Percentiles rank a stretch among this genome's conserved stretches.
Conservation (phyloP, 345 rosid genomes). For the Triadica sebifera region DNA sequence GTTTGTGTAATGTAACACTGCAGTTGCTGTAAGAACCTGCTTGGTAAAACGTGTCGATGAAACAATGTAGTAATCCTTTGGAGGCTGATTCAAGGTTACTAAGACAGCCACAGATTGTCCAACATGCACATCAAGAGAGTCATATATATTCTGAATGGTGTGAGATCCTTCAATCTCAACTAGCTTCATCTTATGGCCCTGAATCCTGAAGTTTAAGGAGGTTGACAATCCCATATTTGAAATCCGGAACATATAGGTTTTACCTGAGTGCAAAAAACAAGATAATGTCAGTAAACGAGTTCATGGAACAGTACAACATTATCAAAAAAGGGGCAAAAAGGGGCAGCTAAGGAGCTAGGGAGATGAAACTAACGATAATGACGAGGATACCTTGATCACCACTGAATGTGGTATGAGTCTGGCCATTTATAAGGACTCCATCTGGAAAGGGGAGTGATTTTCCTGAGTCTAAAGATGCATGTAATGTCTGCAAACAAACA, state of each 20-base stretch:
- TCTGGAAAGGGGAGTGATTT: conserved; percentile 57
- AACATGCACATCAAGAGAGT: conserved; percentile 82
- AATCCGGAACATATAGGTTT: conserved; percentile 79
- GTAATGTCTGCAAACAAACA: conserved; percentile 41
- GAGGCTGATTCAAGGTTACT: conserved; percentile 65
- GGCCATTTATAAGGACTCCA: conserved; percentile 43
- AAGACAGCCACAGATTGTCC: conserved; percentile 84
- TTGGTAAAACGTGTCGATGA: conserved; percentile 60
- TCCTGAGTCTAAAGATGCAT: conserved; percentile 62
- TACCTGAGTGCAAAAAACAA: conserved; percentile 46
- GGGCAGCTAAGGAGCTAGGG: background rate
- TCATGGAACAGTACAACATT: background rate
- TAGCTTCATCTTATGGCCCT: conserved; percentile 70
- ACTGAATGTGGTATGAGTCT: conserved; percentile 30
- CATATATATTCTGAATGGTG: conserved; percentile 61
- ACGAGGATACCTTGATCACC: conserved; percentile 35
- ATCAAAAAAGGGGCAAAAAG: background rate
- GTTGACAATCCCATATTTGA: conserved; percentile 77
- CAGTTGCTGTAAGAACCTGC: conserved; percentile 47
- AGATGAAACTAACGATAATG: background rate
- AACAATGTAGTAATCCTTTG: conserved; percentile 77
- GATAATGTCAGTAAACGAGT: conserved; percentile 1
- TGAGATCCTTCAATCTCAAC: conserved; percentile 95
- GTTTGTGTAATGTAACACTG: conserved; percentile 64
- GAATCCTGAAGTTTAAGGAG: conserved; percentile 79